phyloP scores from a whole-genome alignment of 2,329 filamentous ascomycete species.

The Dryadomyces quercus-mongolicae region DNA sequence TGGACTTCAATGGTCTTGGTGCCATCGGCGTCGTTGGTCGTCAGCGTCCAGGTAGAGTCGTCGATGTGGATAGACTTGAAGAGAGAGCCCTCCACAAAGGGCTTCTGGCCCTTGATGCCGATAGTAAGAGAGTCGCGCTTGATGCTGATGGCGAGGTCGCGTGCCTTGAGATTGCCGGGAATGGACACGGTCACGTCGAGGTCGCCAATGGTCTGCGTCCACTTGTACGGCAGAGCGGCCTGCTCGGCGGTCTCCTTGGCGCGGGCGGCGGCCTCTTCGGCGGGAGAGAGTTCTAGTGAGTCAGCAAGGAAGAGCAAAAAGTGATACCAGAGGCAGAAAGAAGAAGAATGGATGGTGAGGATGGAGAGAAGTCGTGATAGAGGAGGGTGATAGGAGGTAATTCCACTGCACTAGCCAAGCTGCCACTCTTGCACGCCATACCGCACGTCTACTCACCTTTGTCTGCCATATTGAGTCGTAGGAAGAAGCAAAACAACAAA shows the following conservation, averaged over 20 bases:
- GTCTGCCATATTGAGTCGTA: slow-evolving; percentile 24
- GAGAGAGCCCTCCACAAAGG: slow-evolving; percentile 77
- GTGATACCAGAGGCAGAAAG: not conserved
- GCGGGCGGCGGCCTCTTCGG: slow-evolving; percentile 44
- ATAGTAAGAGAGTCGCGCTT: slow-evolving; percentile 68
- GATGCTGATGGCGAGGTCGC: slow-evolving; percentile 73
- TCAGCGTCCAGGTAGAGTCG: slow-evolving; percentile 90
- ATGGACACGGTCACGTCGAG: slow-evolving; percentile 69
- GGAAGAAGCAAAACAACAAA: not conserved
- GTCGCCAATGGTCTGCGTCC: slow-evolving; percentile 86
- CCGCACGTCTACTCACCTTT: slow-evolving; percentile 19
- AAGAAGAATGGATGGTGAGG: too few relatives aligned
- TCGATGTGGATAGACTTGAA: slow-evolving; percentile 69
- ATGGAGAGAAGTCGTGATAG: too few relatives aligned
- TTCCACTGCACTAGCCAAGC: slow-evolving; percentile 4
- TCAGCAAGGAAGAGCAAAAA: not conserved
- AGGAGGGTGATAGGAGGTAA: not conserved
- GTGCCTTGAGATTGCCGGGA: slow-evolving; percentile 71
- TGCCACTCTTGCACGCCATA: not conserved
- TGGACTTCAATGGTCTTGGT: slow-evolving; percentile 14
- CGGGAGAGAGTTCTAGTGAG: slow-evolving; percentile 36
- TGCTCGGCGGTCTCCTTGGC: slow-evolving; percentile 79
- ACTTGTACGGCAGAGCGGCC: slow-evolving; percentile 87
- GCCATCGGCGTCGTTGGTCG: slow-evolving; percentile 16
- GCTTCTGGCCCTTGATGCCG: slow-evolving; percentile 76